Evolutionary conservation across 2,329 filamentous ascomycete species (phyloP), one percentile per base, ranked within the genome.

Genomic region (Neocucurbitaria cava): DNA sequence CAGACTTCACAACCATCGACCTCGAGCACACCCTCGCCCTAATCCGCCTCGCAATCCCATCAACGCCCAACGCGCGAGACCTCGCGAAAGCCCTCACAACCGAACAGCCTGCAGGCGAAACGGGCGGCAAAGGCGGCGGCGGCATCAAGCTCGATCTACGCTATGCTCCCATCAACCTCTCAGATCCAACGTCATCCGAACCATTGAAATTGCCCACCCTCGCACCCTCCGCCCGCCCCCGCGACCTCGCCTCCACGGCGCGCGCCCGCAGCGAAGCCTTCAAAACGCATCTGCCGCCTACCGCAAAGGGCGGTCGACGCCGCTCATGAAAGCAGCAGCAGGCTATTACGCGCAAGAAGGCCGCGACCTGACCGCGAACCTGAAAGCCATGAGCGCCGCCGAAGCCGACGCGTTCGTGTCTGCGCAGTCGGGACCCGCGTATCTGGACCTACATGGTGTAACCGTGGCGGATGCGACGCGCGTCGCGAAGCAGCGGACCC

Each of bases 381-480:
- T 87, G 2, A 83, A 84, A 57, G 78, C 79, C 17, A 83, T 86
- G n/a, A 80, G 81, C 17, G 86, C 87, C n/a, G 80, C 81, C 0
- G 87, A 87, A 1, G 91, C 92, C 1, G 89, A 95, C 65, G 76
- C 83, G 0, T 81, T 89, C 3, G 93, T 94, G 1, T 82, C 87
- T 10, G 71, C 77, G 9, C 89, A 92, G 69, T 93, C 90, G 46
- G 91, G 90, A 46, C 82, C 81, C 0, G 80, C 76, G 1, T 78
- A 82, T 18, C 80, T 96, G 7, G 94, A 98, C 73, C 79, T 98
- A 23, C 94, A 98, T 72, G 91, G 92, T 5, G 86, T 96, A 5
- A 87, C 83, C 40, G 92, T 97, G 1, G 81, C 87, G 44, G 90
- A 96, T 72, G 94, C 90, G 1, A 87, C 92, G 26, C 82, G 90